A percentile compares a stretch with the other conserved stretches of the same genome.
These are phyloP conservation scores for Extremus antarcticus DNA, from an alignment of 495 filamentous ascomycete species.

Conservation along the genomic window DNA sequence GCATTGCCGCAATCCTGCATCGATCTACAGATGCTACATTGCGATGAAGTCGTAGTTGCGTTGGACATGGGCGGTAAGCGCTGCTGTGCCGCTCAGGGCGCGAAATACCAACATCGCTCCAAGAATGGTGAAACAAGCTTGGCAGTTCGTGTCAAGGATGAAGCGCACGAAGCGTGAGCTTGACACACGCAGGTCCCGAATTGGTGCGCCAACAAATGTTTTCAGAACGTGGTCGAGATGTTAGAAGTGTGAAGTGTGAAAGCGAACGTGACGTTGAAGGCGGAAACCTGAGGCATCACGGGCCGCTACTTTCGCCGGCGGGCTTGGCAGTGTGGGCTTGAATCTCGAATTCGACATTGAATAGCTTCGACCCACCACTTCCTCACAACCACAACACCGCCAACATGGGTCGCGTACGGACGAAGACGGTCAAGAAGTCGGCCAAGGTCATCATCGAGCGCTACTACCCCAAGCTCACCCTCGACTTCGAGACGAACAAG, in stretches of 20 bases:
- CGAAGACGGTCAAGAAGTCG: slow-evolving; percentile 99
- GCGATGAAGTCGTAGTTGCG: neutral
- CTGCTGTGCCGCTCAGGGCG: slow-evolving; percentile 18
- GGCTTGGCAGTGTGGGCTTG: too few relatives aligned
- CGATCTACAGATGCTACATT: neutral
- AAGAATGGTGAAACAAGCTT: neutral
- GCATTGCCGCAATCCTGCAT: neutral
- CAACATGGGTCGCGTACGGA: slow-evolving; percentile 95
- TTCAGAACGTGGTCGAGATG: too few relatives aligned
- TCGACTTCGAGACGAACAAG: slow-evolving; percentile 99
- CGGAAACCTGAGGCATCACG: neutral
- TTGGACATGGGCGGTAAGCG: neutral
- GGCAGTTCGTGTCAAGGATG: too few relatives aligned
- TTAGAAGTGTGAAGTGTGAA: neutral
- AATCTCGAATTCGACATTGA: neutral
- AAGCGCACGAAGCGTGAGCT: too few relatives aligned
- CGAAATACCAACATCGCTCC: neutral
- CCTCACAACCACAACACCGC: slow-evolving; percentile 32
- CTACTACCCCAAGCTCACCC: slow-evolving; percentile 78
- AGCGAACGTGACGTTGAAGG: neutral
- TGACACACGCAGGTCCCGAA: too few relatives aligned
- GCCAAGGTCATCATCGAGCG: slow-evolving; percentile 99
- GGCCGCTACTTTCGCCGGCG: neutral
- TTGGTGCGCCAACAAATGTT: too few relatives aligned
- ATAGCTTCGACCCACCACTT: neutral